Conservation (phyloP, 129 eudicot genomes). For the Flaveria bidentis region DNA sequence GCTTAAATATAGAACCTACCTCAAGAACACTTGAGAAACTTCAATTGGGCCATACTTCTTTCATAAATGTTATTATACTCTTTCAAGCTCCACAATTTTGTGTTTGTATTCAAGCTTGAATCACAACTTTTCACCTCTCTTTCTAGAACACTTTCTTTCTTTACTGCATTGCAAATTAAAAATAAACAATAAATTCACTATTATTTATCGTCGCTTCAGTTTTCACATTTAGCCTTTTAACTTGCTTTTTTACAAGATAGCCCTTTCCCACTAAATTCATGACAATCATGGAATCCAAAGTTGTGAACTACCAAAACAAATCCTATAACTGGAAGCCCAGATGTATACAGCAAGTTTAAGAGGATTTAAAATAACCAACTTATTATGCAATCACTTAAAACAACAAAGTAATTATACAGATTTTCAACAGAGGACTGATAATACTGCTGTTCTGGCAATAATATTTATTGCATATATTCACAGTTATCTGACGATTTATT, state of each 20-base stretch:
- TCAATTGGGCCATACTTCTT: no score
- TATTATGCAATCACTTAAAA: not conserved
- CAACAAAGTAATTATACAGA: not conserved
- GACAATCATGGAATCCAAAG: not conserved
- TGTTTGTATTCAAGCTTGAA: not conserved
- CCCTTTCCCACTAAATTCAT: not conserved
- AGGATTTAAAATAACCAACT: not conserved
- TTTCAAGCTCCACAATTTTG: not conserved
- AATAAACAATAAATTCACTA: not conserved
- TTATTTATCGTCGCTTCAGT: not conserved
- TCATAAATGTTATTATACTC: no score
- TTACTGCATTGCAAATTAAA: not conserved
- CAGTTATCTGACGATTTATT: slow-evolving; percentile 3
- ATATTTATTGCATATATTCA: not conserved
- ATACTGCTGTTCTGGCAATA: not conserved
- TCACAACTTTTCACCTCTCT: not conserved
- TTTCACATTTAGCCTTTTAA: not conserved
- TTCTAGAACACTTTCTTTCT: not conserved
- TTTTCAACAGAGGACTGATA: not conserved
- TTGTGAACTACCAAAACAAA: not conserved
- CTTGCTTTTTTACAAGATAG: not conserved
- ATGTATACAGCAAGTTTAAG: not conserved
- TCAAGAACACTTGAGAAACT: not conserved
- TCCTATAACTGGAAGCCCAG: not conserved
- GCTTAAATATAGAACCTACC: not conserved